Percentiles rank a stretch among this genome's conserved stretches.
These are phyloP conservation scores for Suillus luteus DNA, from an alignment of 768 basidiomycete species.

Conservation along the genomic window DNA sequence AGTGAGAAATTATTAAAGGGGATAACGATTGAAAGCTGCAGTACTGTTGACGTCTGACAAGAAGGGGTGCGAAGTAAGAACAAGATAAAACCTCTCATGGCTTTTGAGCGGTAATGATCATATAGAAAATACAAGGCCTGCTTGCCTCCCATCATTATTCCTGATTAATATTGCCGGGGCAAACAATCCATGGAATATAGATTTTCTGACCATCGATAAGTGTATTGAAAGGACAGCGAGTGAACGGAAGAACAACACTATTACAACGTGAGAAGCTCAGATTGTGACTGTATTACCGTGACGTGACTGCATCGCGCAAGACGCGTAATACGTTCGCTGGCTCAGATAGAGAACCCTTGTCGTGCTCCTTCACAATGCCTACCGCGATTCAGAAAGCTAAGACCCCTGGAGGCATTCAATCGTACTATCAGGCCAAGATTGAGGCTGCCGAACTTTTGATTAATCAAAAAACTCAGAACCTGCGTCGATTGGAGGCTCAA, in stretches of 20 bases:
- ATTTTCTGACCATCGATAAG: not conserved
- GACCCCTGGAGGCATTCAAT: conserved; percentile 71
- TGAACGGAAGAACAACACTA: not conserved
- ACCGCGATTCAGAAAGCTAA: conserved; percentile 34
- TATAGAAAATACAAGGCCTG: not conserved
- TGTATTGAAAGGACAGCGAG: not conserved
- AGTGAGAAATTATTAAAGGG: not conserved
- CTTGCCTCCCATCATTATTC: not conserved
- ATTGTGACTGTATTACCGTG: not conserved
- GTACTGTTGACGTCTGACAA: not conserved
- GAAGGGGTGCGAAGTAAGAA: not conserved
- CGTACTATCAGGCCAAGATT: conserved; percentile 96
- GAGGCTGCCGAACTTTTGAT: conserved; percentile 91
- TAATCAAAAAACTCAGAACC: conserved; percentile 95
- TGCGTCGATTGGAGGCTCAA: conserved; percentile 94
- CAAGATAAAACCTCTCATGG: not conserved
- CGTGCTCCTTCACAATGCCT: conserved; percentile 36
- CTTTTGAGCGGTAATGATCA: conserved; percentile 2
- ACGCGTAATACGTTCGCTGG: conserved; percentile 8
- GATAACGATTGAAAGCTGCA: not conserved
- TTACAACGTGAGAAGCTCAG: not conserved
- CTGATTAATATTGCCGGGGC: conserved; percentile 3
- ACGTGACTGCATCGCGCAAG: conserved; percentile 3
- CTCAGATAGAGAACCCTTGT: not conserved
- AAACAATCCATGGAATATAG: not conserved